Base-by-base conservation (phyloP, 352 stramenopile species). In the Pythium scleroteichum region DNA sequence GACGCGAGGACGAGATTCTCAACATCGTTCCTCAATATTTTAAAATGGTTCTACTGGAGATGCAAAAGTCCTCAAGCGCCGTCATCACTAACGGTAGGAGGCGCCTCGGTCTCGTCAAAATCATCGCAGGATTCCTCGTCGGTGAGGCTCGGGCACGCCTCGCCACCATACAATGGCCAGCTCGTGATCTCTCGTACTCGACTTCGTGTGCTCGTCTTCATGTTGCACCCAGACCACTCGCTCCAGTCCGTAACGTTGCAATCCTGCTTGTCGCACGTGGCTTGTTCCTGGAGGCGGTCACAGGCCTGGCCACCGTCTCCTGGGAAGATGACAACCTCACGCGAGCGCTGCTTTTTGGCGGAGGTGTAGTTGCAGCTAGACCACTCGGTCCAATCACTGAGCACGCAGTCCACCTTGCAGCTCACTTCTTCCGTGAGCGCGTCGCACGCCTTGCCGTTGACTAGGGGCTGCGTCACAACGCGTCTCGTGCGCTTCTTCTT, bases 361-460 rank as follows among this genome's bases (percentile, higher is more conserved):
- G 75, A 77, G n/a, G 55, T 35, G 33, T 71, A 67, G 56, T 92
- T 68, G 44, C 82, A 90, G 6, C 56, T 64, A 10, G 66, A 76
- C 68, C 70, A 90, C 12, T 63, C 47, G 17, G 60, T 72, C 80
- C 80, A 90, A 16, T 79, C 60, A 0, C 53, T 71, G 6, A 83
- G 38, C 41, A 75, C 68, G 52, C 81, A 90, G 60, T 84, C 69
- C 0, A 88, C 49, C 6, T 66, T 59, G 65, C 81, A 90, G 0
- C 47, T 45, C 0, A 8, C 54, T 3, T 73, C 42, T 22, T 87
- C 68, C 0, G 41, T 67, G 12, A 71, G 41, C 0, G 23, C 16
- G 4, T 20, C 40, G 29, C 81, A 90, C 0, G 59, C 62, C 4
- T 46, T 38, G 4, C 81, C 81, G 2, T 58, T 64, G 50, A 72